Conservation (phyloP, 228 moss, liverwort and hornwort genomes). For the Sphagnum magellanicum region DNA sequence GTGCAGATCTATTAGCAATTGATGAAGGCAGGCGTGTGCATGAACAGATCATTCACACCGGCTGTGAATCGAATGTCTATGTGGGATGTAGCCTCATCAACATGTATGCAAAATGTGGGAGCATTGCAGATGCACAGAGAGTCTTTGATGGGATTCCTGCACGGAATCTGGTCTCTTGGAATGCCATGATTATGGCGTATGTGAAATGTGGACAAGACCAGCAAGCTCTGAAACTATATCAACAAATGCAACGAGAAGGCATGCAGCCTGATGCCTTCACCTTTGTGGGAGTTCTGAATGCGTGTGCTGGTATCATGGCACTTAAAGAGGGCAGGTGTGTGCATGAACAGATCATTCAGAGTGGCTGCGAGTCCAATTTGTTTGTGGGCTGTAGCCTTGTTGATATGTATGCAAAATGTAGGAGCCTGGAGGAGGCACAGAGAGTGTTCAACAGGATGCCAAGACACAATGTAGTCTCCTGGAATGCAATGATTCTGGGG, state of each 20-base stretch:
- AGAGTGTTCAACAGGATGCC: slow-evolving; percentile 1
- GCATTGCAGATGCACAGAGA: neutral
- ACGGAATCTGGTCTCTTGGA: neutral
- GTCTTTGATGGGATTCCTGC: neutral
- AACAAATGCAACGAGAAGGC: slow-evolving; percentile 4
- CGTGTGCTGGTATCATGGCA: neutral
- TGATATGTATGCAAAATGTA: slow-evolving; percentile 9
- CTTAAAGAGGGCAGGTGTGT: slow-evolving; percentile 2
- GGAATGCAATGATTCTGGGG: slow-evolving; percentile 5
- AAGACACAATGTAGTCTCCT: neutral
- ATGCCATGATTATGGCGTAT: neutral
- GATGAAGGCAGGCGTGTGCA: neutral
- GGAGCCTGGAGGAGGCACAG: slow-evolving; percentile 2
- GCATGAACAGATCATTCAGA: slow-evolving; percentile 2
- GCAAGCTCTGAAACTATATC: slow-evolving; percentile 5
- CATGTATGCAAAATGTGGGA: neutral
- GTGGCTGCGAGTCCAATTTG: slow-evolving; percentile 1
- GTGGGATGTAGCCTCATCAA: slow-evolving; percentile 1
- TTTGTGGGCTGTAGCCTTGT: slow-evolving; percentile 3
- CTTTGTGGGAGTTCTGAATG: neutral
- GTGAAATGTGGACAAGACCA: neutral
- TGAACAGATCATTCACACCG: neutral
- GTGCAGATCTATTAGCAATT: neutral
- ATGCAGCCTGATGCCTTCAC: neutral
- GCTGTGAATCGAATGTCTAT: neutral